phyloP scores from a whole-genome alignment of 192 early-diverging fungal species.

The Glomus cerebriforme region DNA sequence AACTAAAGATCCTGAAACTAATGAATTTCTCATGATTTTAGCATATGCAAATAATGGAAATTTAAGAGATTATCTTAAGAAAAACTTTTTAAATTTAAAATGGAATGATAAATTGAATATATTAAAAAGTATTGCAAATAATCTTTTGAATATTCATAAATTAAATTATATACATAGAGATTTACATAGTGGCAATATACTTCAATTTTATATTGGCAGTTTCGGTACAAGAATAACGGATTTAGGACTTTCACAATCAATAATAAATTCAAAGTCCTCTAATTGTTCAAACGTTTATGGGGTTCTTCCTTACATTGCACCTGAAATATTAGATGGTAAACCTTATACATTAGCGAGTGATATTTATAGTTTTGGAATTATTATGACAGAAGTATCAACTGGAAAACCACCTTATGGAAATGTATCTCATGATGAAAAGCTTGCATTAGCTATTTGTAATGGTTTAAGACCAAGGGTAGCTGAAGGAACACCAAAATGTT shows the following conservation, averaged over 20 bases:
- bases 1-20: slow-evolving; percentile 2
- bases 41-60: slow-evolving; percentile 43
- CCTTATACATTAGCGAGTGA: slow-evolving; percentile 18
- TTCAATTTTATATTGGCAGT: slow-evolving; percentile 4
- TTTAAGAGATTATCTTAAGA: slow-evolving; percentile 38
- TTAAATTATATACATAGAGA: slow-evolving; percentile 44
- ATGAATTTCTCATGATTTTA: slow-evolving; percentile 33
- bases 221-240: background rate
- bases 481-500: slow-evolving; percentile 40
- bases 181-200: slow-evolving; percentile 47
- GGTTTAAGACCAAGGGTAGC: slow-evolving; percentile 40
- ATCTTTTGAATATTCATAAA: slow-evolving; percentile 45
- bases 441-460: slow-evolving; percentile 31
- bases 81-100: slow-evolving; percentile 29
- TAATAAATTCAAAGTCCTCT: background rate
- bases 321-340: background rate
- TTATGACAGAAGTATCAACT: slow-evolving; percentile 26
- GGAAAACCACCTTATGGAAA: slow-evolving; percentile 39
- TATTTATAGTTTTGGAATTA: slow-evolving; percentile 43
- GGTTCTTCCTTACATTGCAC: slow-evolving; percentile 11
- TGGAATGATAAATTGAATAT: slow-evolving; percentile 19
- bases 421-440: slow-evolving; percentile 23
- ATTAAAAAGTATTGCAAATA: slow-evolving; percentile 32
- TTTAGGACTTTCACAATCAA: too few relatives aligned
- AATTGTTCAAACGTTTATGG: background rate